These are phyloP conservation scores for Combretum micranthum DNA, from an alignment of 345 rosid species.

Conservation along the genomic window DNA sequence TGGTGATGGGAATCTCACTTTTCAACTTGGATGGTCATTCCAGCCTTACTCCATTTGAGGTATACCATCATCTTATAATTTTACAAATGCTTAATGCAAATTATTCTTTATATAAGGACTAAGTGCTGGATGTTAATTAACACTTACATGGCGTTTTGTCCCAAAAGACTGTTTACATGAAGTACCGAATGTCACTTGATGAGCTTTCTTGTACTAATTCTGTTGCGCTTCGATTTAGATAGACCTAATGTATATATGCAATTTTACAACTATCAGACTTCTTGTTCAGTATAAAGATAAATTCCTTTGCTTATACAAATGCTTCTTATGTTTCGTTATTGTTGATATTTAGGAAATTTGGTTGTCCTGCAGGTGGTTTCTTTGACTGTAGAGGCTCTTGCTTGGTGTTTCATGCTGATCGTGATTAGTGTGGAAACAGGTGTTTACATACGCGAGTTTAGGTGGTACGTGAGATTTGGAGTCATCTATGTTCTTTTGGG, in stretches of 20 bases:
- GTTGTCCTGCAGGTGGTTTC: slow-evolving; percentile 48
- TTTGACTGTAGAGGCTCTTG: slow-evolving; percentile 50
- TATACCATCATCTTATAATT: slow-evolving; percentile 12
- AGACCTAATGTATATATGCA: too few species aligned
- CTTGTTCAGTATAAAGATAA: too few species aligned
- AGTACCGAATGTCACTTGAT: too few species aligned
- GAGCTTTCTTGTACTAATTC: slow-evolving; percentile 1
- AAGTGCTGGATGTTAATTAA: too few species aligned
- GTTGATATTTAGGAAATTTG: background rate
- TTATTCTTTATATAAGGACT: background rate
- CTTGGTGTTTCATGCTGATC: slow-evolving; percentile 81
- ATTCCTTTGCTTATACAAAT: background rate
- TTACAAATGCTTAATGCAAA: background rate
- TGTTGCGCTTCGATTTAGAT: background rate
- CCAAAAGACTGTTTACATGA: too few species aligned
- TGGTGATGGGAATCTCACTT: slow-evolving; percentile 57
- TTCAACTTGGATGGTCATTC: slow-evolving; percentile 50
- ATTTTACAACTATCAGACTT: slow-evolving; percentile 25
- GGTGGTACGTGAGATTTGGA: slow-evolving; percentile 86
- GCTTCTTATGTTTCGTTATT: background rate
- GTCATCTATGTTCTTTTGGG: slow-evolving; percentile 76
- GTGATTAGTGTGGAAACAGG: slow-evolving; percentile 62
- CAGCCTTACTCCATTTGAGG: slow-evolving; percentile 78
- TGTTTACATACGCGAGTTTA: slow-evolving; percentile 59
- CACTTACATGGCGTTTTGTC: too few species aligned